A percentile compares a stretch with the other conserved stretches of the same genome.
phyloP scores from a whole-genome alignment of 352 stramenopile species.

The Pythium aquatile region DNA sequence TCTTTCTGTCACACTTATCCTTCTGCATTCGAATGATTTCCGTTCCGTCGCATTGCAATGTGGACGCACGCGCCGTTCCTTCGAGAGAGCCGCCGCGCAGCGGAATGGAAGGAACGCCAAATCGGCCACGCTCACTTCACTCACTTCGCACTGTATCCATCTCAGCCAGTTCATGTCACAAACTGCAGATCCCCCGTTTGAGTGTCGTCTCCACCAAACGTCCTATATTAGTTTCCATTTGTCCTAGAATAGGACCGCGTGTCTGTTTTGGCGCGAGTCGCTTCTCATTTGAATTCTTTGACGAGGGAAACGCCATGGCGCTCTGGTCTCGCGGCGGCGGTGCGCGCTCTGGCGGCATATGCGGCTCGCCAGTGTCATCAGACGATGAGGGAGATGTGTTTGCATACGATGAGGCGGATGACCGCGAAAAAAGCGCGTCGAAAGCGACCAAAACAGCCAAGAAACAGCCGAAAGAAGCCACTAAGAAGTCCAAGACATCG shows the following conservation, averaged over 20 bases:
- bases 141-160: constrained; percentile 5
- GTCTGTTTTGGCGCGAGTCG: constrained; percentile 3
- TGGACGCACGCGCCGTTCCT: background rate
- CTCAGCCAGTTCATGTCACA: background rate
- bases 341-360: constrained; percentile 21
- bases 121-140: constrained; percentile 1
- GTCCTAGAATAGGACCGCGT: background rate
- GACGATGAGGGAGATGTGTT: constrained; percentile 21
- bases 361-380: constrained; percentile 16
- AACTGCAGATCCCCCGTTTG: background rate
- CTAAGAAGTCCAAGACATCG: background rate
- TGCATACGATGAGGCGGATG: constrained; percentile 11
- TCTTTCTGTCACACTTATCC: constrained; percentile 5
- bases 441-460: background rate
- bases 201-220: background rate
- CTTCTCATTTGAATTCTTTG: background rate
- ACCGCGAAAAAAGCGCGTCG: background rate
- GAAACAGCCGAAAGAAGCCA: background rate
- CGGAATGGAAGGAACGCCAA: constrained; percentile 5
- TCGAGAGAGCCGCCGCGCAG: background rate
- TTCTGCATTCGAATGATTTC: background rate
- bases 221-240: background rate
- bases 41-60: background rate
- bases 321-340: constrained; percentile 1
- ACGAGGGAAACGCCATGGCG: background rate